Base-by-base conservation (phyloP, 2,329 filamentous ascomycete genomes). In the Cladosporium sp. region DNA sequence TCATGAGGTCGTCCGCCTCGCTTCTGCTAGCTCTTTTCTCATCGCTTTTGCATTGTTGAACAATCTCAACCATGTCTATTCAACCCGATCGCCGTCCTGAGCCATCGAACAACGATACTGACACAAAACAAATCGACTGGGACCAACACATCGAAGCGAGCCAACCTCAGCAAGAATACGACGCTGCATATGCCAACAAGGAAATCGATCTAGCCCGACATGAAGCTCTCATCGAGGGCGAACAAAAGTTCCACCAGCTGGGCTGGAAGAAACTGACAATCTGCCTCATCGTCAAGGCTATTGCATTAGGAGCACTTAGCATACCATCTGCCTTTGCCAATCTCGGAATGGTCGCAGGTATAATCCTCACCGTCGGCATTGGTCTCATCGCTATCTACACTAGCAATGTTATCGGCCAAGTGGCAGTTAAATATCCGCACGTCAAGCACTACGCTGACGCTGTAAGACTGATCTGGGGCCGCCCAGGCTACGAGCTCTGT, bases 311-410 rank as follows among this genome's bases (percentile, higher is more conserved):
- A 28, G 82, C 86, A 28, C 79, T 88, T 21, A 83, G 83, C n/a
- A 76, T 88, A 6, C 86, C 86, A 2, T 80, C 81, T 63, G 83
- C 83, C 1, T 81, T 88, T 31, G 84, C 85, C 2, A 78, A 79
- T 2, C 72, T 88, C 53, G 85, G 86, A 14, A 78, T 87, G 68
- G 78, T 85, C 16, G 83, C 84, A 12, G 84, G 85, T 37, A 76
- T 88, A 8, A 80, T 89, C 63, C 75, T 87, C 40, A 82, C 86
- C 55, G 67, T 87, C 60, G 76, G 79, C 12, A 77, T 89, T 4
- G 86, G 86, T 28, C 62, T 85, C 21, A 73, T 89, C 16, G 82
- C 87, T 16, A 86, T 84, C 55, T 89, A 89, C 73, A 88, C 86
- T 3, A 85, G 85, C 64, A 87, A 84, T 71, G 81, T 88, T 5